Percentiles rank a stretch among this genome's conserved stretches.
Evolutionary conservation across 176 grass and related monocot species (phyloP).

Genomic region (Sorghum bicolor): DNA sequence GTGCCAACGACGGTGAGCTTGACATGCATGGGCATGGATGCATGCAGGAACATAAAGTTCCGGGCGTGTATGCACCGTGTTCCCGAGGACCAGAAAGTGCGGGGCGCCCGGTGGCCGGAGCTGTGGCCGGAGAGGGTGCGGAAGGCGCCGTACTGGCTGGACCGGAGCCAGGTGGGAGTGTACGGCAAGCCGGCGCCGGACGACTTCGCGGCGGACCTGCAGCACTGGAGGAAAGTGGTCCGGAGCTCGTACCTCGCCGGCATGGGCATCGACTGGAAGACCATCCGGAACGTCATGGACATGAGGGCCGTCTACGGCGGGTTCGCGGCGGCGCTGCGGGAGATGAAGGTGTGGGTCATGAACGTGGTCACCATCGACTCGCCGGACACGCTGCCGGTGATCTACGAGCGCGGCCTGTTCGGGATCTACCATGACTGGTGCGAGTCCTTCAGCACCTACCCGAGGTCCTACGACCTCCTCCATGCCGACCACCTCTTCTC

Average conservation of each 20-base stretch:
- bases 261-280: conserved; percentile 84
- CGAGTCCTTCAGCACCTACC: conserved; percentile 81
- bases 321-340: conserved; percentile 59
- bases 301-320: conserved; percentile 93
- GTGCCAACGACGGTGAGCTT: neutral
- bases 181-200: conserved; percentile 85
- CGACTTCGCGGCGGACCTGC: conserved; percentile 68
- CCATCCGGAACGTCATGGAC: conserved; percentile 89
- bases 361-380: conserved; percentile 71
- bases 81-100: conserved; percentile 30
- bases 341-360: conserved; percentile 75
- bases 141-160: conserved; percentile 71
- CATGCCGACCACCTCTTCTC: conserved; percentile 84
- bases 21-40: neutral
- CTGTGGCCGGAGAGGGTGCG: conserved; percentile 60
- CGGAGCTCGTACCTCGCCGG: conserved; percentile 70
- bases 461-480: conserved; percentile 76
- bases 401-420: conserved; percentile 69
- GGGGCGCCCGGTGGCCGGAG: conserved; percentile 68
- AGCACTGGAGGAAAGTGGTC: conserved; percentile 74
- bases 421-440: conserved; percentile 89
- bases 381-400: conserved; percentile 71
- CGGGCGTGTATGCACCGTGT: conserved; percentile 86
- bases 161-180: conserved; percentile 70
- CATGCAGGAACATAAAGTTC: conserved; percentile 70